Conservation (phyloP, 208 protist species). For the Endotrypanum monterogeii region DNA sequence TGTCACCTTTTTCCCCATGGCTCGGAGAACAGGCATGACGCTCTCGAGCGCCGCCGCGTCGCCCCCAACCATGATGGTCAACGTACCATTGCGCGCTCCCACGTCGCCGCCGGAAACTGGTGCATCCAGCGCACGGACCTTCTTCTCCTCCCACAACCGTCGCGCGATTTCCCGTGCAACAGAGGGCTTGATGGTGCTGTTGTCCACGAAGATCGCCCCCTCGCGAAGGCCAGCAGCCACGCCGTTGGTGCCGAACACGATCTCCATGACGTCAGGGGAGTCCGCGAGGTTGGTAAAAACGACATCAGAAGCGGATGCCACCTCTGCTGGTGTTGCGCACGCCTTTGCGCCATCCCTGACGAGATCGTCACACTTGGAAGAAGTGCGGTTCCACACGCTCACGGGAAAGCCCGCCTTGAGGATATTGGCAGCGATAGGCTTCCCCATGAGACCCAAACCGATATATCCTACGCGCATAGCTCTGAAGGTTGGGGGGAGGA, state of each 20-base stretch:
- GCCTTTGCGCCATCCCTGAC: constrained; percentile 70
- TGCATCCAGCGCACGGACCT: constrained; percentile 89
- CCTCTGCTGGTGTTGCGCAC: constrained; percentile 73
- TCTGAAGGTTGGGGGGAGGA: background rate
- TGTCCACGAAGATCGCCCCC: constrained; percentile 91
- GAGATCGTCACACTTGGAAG: constrained; percentile 77
- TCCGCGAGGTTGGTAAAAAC: constrained; percentile 94
- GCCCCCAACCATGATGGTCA: constrained; percentile 96
- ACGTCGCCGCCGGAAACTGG: constrained; percentile 96
- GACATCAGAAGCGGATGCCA: constrained; percentile 83
- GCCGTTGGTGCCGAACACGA: constrained; percentile 87
- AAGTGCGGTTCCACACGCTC: constrained; percentile 89
- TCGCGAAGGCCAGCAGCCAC: constrained; percentile 73
- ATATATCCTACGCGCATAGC: constrained; percentile 89
- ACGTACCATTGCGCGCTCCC: constrained; percentile 91
- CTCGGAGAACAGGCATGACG: constrained; percentile 78
- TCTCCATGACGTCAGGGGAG: constrained; percentile 83
- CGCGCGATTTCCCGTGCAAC: constrained; percentile 86
- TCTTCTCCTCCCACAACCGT: constrained; percentile 72
- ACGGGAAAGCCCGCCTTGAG: constrained; percentile 88
- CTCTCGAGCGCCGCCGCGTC: constrained; percentile 67
- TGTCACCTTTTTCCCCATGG: constrained; percentile 85
- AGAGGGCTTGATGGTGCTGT: constrained; percentile 95
- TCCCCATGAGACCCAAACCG: constrained; percentile 94
- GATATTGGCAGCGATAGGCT: constrained; percentile 90